Conservation (phyloP, 306 rosid species). For the Ormosia semicastrata region DNA sequence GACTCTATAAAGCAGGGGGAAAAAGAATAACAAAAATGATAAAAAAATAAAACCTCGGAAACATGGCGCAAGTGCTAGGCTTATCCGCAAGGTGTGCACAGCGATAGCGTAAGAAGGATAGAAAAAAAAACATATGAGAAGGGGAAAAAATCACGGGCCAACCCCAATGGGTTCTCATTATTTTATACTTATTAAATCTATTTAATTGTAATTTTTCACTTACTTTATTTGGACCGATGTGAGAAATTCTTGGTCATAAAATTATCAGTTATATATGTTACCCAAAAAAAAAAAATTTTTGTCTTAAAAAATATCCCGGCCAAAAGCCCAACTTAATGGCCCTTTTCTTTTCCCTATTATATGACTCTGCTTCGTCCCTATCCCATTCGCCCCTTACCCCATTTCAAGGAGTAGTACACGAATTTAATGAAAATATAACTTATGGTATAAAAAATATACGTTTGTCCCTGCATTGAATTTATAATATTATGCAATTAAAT, state of each 20-base stretch:
- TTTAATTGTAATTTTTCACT: neutral
- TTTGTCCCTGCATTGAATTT: no score
- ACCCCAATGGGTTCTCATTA: neutral
- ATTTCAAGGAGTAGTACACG: no score
- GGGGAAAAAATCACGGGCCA: neutral
- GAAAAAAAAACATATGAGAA: neutral
- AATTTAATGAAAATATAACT: no score
- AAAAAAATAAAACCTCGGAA: neutral
- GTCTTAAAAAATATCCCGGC: no score
- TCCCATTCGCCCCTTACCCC: no score
- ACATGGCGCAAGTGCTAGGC: neutral
- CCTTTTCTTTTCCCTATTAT: no score
- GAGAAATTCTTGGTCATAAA: neutral
- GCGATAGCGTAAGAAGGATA: neutral
- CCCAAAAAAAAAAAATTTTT: no score
- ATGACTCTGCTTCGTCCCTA: no score
- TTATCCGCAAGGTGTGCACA: conserved; percentile 46
- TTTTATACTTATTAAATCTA: neutral
- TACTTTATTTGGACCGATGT: neutral
- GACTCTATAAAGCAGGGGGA: neutral
- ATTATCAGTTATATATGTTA: no score
- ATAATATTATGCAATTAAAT: no score
- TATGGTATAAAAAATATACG: no score
- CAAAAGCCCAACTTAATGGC: no score
- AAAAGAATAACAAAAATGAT: neutral